Evolutionary conservation across 768 basidiomycete genomes (phyloP).

Genomic region (Russula sp.): DNA sequence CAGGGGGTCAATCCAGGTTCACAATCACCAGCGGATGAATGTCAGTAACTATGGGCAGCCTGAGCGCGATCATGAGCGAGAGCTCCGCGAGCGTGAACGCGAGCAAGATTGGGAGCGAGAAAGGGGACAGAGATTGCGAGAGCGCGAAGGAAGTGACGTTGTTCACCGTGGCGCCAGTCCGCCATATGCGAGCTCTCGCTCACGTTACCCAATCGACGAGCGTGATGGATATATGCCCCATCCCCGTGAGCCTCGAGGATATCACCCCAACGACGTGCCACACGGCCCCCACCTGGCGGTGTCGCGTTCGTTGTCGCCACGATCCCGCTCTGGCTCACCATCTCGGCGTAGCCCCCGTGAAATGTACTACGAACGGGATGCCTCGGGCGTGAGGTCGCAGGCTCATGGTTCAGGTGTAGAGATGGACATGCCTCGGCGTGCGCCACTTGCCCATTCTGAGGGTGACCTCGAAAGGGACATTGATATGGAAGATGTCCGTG

Average conservation of each 20-base stretch:
- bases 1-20: conserved; percentile 36
- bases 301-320: conserved; percentile 20
- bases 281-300: conserved; percentile 13
- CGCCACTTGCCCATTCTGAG: conserved; percentile 6
- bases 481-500: conserved; percentile 19
- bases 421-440: conserved; percentile 10
- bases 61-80: conserved; percentile 48
- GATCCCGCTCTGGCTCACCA: conserved; percentile 21
- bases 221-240: conserved; percentile 21
- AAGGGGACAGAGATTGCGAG: conserved; percentile 39
- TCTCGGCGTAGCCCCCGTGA: conserved; percentile 18
- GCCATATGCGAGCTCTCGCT: conserved; percentile 24
- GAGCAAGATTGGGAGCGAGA: conserved; percentile 21
- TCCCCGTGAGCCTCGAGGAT: conserved; percentile 17
- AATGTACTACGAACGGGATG: conserved; percentile 14
- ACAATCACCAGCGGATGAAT: conserved; percentile 61
- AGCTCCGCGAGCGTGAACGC: conserved; percentile 37
- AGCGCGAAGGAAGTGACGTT: conserved; percentile 12
- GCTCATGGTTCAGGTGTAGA: conserved; percentile 6
- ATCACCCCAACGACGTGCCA: conserved; percentile 17
- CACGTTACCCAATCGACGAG: conserved; percentile 26
- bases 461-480: conserved; percentile 18
- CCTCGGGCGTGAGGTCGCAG: conserved; percentile 2
- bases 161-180: conserved; percentile 9
- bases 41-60: conserved; percentile 42